Evolutionary conservation across 495 filamentous ascomycete genomes (phyloP).

Genomic region (Aspergillus sclerotiicarbonarius): DNA sequence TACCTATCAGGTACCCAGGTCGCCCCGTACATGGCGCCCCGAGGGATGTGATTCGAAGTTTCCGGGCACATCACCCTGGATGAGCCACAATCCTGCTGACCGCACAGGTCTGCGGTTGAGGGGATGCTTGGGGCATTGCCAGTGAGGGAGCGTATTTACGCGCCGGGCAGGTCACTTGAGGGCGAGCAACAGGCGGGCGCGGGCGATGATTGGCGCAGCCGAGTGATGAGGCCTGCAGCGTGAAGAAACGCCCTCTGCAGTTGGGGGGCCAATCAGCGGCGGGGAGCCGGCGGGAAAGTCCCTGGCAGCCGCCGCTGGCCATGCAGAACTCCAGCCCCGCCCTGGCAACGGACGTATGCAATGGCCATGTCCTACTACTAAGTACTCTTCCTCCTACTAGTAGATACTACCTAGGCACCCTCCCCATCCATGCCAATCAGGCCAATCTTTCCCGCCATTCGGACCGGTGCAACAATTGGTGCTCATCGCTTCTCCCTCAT

Average conservation of each 20-base stretch:
- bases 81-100: neutral
- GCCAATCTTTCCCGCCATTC: neutral
- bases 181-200: neutral
- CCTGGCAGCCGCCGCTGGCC: constrained; percentile 3
- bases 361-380: too few relatives aligned
- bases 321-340: constrained; percentile 4
- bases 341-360: neutral
- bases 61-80: neutral
- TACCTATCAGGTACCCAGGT: neutral
- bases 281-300: constrained; percentile 1
- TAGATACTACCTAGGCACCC: too few relatives aligned
- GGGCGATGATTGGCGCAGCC: constrained; percentile 17
- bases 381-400: neutral
- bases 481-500: neutral
- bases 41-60: neutral
- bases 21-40: neutral
- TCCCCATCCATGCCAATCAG: neutral
- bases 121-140: constrained; percentile 4
- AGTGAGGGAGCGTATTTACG: constrained; percentile 14
- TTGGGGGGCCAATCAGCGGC: constrained; percentile 15
- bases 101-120: constrained; percentile 7
- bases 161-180: constrained; percentile 23
- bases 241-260: constrained; percentile 27
- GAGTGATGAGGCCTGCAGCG: constrained; percentile 26
- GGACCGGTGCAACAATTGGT: constrained; percentile 5